Evolutionary conservation across 192 early-diverging fungal genomes (phyloP), one percentile per base, ranked within the genome.

Genomic region (Podila clonocystis): DNA sequence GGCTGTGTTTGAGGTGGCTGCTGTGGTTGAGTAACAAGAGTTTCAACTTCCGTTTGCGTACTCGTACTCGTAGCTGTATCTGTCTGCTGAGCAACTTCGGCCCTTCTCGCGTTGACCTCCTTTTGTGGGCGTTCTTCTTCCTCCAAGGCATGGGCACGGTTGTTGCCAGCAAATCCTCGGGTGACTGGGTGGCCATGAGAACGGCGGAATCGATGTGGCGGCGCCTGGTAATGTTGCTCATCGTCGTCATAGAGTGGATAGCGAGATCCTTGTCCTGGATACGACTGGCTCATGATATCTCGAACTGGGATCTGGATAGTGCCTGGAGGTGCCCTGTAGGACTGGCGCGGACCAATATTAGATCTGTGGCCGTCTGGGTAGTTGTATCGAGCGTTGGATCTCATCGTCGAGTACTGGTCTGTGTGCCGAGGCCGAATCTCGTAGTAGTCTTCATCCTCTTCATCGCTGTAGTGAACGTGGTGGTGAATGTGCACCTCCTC

Each of bases 401-500:
- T 12, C 19, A 13, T n/a, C 7, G 52, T 67, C 30, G 29, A 61
- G 13, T 29, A 29, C n/a, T 9, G 19, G 0, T 34, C 62, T 9
- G 5, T 38, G 29, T 29, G 20, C 62, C 33, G 29, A 6, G 62
- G 33, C 9, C 33, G 62, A 38, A 41, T 36, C 5, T 34, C 62
- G 2, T 34, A 17, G 33, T 34, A 22, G 30, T 41, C 62, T 22
- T 34, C 28, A 6, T 34, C 33, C 20, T 63, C 64, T 0, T 60
- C 65, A 20, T 66, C 69, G 17, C 58, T 50, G 50, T 65, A 79
- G 19, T 79, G 62, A 36, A 72, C 65, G 20, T 72, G 75, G 45
- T 72, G 75, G 28, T 79, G 75, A 58, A 79, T 71, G 31, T 79
- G 75, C 19, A 79, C 75, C 33, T 78, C 69, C 41, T 78, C 75